phyloP scores from a whole-genome alignment of 768 basidiomycete species.

The Naganishia friedmannii region DNA sequence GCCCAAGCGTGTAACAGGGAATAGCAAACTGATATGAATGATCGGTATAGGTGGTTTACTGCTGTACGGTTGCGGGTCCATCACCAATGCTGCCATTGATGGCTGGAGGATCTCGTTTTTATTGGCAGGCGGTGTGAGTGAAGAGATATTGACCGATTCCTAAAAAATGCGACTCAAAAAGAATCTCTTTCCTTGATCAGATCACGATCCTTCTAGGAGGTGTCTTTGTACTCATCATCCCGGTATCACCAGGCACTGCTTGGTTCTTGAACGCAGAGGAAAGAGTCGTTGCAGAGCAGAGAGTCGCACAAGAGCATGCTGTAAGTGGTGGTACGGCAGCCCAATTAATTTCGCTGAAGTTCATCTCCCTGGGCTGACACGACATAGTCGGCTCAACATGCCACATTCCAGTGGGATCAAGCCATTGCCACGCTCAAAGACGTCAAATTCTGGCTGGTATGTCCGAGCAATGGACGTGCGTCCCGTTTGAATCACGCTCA shows the following conservation, averaged over 20 bases:
- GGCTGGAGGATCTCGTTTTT: conserved; percentile 39
- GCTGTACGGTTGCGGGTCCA: conserved; percentile 32
- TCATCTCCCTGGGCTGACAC: too few relatives aligned
- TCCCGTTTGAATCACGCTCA: too few relatives aligned
- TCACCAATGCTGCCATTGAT: conserved; percentile 22
- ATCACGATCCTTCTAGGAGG: conserved; percentile 35
- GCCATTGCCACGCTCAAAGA: conserved; percentile 35
- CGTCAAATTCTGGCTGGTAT: conserved; percentile 24
- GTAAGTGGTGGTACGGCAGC: not conserved
- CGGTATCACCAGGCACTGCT: conserved; percentile 30
- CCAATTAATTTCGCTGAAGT: not conserved
- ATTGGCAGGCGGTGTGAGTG: conserved; percentile 25
- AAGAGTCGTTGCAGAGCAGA: conserved; percentile 32
- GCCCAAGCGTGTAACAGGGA: too few relatives aligned
- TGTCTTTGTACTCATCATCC: conserved; percentile 35
- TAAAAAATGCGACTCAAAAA: too few relatives aligned
- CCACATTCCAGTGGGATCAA: conserved; percentile 34
- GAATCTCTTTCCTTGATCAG: not conserved
- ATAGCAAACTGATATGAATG: too few relatives aligned
- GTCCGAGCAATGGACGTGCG: not conserved
- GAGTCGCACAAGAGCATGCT: conserved; percentile 40
- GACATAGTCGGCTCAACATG: conserved; percentile 28
- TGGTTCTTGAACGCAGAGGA: conserved; percentile 38
- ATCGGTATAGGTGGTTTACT: conserved; percentile 33
- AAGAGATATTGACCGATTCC: too few relatives aligned